Percentiles rank a stretch among this genome's conserved stretches.
These are phyloP conservation scores for Chrysanthemum seticuspe DNA, from an alignment of 129 eudicot species.

Conservation along the genomic window DNA sequence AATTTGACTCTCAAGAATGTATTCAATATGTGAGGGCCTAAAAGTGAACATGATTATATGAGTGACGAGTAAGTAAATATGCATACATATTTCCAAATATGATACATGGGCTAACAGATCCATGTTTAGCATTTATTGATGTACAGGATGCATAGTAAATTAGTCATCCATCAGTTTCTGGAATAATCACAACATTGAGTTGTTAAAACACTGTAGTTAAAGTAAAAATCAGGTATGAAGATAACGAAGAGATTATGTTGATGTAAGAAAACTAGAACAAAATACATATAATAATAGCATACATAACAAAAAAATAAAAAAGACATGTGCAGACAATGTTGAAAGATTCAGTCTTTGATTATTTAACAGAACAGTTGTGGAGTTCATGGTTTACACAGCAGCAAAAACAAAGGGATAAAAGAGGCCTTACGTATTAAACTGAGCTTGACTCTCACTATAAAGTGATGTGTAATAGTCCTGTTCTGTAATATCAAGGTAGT, in stretches of 20 bases:
- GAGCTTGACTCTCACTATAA: conserved; percentile 81
- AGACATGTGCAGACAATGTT: not conserved
- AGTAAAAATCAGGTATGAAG: too few relatives aligned
- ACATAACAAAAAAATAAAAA: not conserved
- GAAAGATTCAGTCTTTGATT: not conserved
- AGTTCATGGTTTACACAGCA: not conserved
- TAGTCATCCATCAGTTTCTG: too few relatives aligned
- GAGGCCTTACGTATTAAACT: conserved; percentile 78
- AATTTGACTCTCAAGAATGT: not conserved
- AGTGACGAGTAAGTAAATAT: not conserved
- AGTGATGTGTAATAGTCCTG: conserved; percentile 83
- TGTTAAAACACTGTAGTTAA: too few relatives aligned
- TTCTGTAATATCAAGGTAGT: conserved; percentile 76
- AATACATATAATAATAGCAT: not conserved
- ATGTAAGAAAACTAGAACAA: not conserved
- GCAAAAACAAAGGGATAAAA: not conserved
- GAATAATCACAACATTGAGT: too few relatives aligned
- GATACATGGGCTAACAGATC: too few relatives aligned
- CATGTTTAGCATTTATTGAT: too few relatives aligned
- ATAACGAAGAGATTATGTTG: not conserved
- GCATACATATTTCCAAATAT: too few relatives aligned
- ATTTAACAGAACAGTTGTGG: not conserved
- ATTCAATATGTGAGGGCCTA: conserved; percentile 9
- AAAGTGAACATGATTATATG: not conserved
- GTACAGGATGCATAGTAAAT: too few relatives aligned